These are phyloP conservation scores for Emiliania huxleyi DNA, from an alignment of 78 protist species.

Conservation along the genomic window DNA sequence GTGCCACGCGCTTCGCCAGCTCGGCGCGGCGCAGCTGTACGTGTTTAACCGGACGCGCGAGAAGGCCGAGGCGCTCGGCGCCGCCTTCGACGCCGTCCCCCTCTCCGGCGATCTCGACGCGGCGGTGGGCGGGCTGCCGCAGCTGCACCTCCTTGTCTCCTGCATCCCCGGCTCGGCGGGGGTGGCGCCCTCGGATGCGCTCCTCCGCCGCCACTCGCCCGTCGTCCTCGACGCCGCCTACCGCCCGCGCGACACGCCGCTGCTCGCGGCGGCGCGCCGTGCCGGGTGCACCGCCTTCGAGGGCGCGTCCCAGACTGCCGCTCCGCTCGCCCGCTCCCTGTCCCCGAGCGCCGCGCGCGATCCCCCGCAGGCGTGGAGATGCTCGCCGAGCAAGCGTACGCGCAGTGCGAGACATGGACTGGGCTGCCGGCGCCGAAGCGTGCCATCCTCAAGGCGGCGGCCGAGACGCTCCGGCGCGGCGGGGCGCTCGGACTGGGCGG, in stretches of 20 bases:
- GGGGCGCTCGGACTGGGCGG: no score
- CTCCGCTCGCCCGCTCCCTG: no score
- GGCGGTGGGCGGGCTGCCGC: neutral
- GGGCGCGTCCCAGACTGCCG: no score
- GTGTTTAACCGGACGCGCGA: conserved; percentile 65
- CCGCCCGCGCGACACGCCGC: conserved; percentile 45
- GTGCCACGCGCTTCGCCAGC: conserved; percentile 49
- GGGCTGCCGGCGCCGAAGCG: conserved; percentile 18
- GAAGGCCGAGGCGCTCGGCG: conserved; percentile 52
- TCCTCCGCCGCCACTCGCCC: neutral
- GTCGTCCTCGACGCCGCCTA: conserved; percentile 59
- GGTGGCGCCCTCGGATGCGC: no score
- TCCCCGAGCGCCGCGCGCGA: no score
- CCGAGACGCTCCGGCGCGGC: no score
- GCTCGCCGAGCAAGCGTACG: conserved; percentile 64
- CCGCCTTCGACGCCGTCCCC: neutral
- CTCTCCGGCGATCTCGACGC: neutral
- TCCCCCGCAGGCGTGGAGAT: no score
- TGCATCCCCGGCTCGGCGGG: conserved; percentile 19
- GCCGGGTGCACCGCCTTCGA: neutral
- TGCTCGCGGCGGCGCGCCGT: conserved; percentile 27
- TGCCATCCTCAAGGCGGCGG: neutral
- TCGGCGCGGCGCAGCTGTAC: conserved; percentile 39
- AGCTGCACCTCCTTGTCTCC: neutral
- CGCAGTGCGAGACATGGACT: conserved; percentile 55